Evolutionary conservation across 2,329 filamentous ascomycete species (phyloP).

Genomic region (Neurospora sp.): DNA sequence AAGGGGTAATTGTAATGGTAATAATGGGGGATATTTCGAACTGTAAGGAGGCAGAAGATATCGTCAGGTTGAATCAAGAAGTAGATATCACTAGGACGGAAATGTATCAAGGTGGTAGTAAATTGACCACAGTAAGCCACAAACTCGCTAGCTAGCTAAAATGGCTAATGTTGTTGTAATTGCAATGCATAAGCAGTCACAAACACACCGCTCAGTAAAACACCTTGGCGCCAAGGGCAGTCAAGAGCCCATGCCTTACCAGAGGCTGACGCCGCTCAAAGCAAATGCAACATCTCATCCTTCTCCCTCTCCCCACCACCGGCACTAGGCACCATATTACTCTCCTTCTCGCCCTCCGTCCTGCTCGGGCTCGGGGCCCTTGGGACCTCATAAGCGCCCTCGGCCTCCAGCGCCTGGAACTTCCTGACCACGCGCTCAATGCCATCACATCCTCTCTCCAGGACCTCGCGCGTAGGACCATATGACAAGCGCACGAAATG

Average conservation of each 20-base stretch:
- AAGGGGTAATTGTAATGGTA: not conserved
- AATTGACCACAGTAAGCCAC: not conserved
- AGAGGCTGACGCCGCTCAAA: not conserved
- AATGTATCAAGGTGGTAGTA: not conserved
- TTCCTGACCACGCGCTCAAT: conserved; percentile 75
- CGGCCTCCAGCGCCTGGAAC: conserved; percentile 24
- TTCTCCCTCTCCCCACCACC: not conserved
- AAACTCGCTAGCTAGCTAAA: not conserved
- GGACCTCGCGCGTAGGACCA: conserved; percentile 69
- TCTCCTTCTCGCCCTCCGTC: not conserved
- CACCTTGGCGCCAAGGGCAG: not conserved
- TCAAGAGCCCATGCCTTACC: not conserved
- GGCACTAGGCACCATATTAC: not conserved
- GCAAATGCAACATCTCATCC: not conserved
- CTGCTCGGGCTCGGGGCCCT: not conserved
- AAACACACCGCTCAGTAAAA: not conserved
- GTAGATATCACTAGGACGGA: not conserved
- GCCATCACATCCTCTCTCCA: conserved; percentile 71
- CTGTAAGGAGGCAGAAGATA: not conserved
- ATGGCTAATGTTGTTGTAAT: not conserved
- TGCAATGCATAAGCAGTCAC: not conserved
- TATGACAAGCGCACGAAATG: conserved; percentile 82
- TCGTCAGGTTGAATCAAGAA: not conserved
- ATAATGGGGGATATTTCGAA: not conserved
- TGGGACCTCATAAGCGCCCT: not conserved